Percentiles rank a stretch among this genome's conserved stretches.
phyloP scores from a whole-genome alignment of 352 stramenopile genomes.

The Globisporangium parvum region DNA sequence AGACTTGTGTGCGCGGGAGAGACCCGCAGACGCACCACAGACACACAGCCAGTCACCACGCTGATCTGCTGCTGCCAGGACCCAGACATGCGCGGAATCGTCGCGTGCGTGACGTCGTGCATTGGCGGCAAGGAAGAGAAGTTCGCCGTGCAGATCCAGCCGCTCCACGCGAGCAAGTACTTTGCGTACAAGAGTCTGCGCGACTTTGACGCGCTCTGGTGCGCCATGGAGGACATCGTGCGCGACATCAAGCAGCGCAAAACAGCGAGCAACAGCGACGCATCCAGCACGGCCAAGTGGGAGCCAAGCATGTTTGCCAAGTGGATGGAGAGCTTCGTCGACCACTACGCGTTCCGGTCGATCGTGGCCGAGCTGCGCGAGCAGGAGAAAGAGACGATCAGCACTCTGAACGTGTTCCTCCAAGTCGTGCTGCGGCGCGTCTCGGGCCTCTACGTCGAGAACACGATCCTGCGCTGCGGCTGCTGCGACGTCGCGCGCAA shows the following conservation, averaged over 20 bases:
- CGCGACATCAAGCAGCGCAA: constrained; percentile 39
- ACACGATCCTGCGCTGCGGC: constrained; percentile 42
- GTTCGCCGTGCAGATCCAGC: constrained; percentile 62
- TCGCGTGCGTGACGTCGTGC: constrained; percentile 66
- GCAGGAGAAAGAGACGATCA: constrained; percentile 69
- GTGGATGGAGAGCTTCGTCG: constrained; percentile 71
- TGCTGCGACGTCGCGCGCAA: constrained; percentile 44
- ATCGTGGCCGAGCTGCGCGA: constrained; percentile 49
- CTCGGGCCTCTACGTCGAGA: constrained; percentile 50
- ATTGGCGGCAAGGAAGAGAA: constrained; percentile 77
- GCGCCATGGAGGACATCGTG: constrained; percentile 45
- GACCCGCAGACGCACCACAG: background rate
- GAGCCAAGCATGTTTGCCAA: constrained; percentile 48
- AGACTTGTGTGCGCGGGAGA: constrained; percentile 1
- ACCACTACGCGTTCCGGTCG: constrained; percentile 67
- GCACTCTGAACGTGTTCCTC: constrained; percentile 66
- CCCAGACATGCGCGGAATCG: constrained; percentile 53
- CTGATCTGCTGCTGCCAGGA: constrained; percentile 10
- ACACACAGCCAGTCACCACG: background rate
- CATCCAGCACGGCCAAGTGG: constrained; percentile 4
- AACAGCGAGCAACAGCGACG: constrained; percentile 18
- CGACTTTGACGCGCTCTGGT: constrained; percentile 72
- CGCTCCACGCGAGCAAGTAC: constrained; percentile 36
- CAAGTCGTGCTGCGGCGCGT: constrained; percentile 63
- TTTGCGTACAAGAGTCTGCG: constrained; percentile 80